A percentile compares a stretch with the other conserved stretches of the same genome.
phyloP scores from a whole-genome alignment of 495 filamentous ascomycete species.

The Aspergillus baeticus region DNA sequence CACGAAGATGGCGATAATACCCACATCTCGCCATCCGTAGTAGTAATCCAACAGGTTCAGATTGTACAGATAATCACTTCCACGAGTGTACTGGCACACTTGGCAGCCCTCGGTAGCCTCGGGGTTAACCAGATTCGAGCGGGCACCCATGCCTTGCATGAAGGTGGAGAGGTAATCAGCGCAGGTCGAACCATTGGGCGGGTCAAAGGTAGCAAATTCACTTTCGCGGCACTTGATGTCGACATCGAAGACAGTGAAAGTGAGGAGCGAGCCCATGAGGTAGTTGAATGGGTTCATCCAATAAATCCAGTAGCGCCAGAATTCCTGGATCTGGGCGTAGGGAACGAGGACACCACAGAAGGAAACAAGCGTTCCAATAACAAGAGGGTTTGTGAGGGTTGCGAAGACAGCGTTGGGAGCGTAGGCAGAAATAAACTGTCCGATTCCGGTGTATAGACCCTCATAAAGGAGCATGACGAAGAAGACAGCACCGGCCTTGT shows the following conservation, averaged over 20 bases:
- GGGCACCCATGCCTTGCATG: conserved; percentile 45
- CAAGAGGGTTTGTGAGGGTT: conserved; percentile 53
- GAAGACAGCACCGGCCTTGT: conserved; percentile 54
- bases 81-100: conserved; percentile 53
- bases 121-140: conserved; percentile 52
- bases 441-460: conserved; percentile 56
- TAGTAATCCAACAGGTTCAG: conserved; percentile 43
- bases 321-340: conserved; percentile 49
- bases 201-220: conserved; percentile 59
- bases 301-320: conserved; percentile 78
- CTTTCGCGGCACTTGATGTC: conserved; percentile 53
- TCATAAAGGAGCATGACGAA: conserved; percentile 56
- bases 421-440: conserved; percentile 59
- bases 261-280: conserved; percentile 58
- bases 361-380: conserved; percentile 58
- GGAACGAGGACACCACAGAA: conserved; percentile 58
- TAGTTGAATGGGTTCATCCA: conserved; percentile 71
- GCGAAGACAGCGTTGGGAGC: conserved; percentile 56
- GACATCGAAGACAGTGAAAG: conserved; percentile 55
- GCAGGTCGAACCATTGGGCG: conserved; percentile 49
- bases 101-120: conserved; percentile 52
- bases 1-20: conserved; percentile 44
- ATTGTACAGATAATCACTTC: conserved; percentile 37
- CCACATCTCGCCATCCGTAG: conserved; percentile 44
- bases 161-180: conserved; percentile 55